A percentile compares a stretch with the other conserved stretches of the same genome.
Evolutionary conservation across 805 yeast species (phyloP).

Genomic region (Kluyveromyces lactis): DNA sequence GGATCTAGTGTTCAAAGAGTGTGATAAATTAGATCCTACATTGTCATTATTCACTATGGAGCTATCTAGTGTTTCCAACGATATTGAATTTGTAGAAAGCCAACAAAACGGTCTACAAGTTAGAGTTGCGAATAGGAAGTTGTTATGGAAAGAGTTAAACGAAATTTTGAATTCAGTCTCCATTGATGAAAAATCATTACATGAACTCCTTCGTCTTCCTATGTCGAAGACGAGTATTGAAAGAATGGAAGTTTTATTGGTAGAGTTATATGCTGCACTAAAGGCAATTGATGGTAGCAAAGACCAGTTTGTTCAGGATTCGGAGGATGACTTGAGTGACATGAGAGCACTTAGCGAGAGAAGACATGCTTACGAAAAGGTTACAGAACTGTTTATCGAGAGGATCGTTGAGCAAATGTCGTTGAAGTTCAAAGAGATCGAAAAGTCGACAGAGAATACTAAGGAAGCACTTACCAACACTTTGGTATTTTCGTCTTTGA

Average conservation of each 20-base stretch:
- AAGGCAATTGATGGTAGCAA: constrained; percentile 48
- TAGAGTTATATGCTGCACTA: constrained; percentile 55
- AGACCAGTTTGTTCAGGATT: constrained; percentile 26
- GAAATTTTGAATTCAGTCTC: constrained; percentile 65
- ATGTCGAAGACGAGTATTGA: constrained; percentile 39
- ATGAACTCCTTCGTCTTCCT: constrained; percentile 36
- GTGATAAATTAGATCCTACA: constrained; percentile 46
- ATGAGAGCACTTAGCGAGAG: constrained; percentile 71
- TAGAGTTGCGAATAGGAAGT: constrained; percentile 69
- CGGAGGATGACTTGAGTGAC: constrained; percentile 41
- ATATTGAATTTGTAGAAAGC: constrained; percentile 60
- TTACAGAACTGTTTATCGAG: constrained; percentile 41
- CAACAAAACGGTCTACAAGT: constrained; percentile 80
- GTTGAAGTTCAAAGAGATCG: constrained; percentile 33
- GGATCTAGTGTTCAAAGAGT: constrained; percentile 39
- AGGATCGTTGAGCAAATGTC: constrained; percentile 39
- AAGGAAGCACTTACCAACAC: constrained; percentile 31
- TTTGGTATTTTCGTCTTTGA: constrained; percentile 39
- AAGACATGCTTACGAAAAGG: constrained; percentile 48
- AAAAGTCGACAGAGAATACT: constrained; percentile 23
- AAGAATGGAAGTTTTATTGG: constrained; percentile 48
- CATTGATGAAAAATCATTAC: constrained; percentile 48
- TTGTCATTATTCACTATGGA: constrained; percentile 53
- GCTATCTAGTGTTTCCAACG: constrained; percentile 54
- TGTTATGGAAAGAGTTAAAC: constrained; percentile 61